Base-by-base conservation (phyloP, 2,329 filamentous ascomycete genomes). In the Aspergillus phoenicis region DNA sequence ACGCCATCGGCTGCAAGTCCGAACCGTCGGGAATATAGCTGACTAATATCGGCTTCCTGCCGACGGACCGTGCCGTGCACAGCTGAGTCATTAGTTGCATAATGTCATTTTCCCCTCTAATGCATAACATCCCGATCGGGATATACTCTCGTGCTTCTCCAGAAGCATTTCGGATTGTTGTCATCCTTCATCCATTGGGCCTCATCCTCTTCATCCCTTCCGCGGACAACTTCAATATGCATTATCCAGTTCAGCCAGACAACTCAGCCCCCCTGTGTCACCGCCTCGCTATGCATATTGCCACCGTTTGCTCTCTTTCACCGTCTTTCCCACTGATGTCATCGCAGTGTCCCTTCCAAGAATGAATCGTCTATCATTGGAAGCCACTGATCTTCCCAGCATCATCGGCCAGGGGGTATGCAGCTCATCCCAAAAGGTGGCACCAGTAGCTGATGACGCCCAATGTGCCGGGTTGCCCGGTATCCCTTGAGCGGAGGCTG, bases 401-500 rank as follows among this genome's bases (percentile, higher is more conserved):
- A 52, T 60, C 57, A 52, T 36, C 55, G 43, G 8, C 22, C 45
- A 49, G 20, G 43, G 53, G 41, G 28, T 10, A 51, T 48, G 30
- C 33, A 56, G 5, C 41, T 38, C 30, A 52, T 55, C 38, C 39
- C 54, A 45, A 60, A 62, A 60, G 62, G 54, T 39, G 48, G 51
- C 60, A 49, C 54, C 57, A 58, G 62, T 59, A 56, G 43, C 45
- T 38, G 36, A 26, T 20, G 39, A 38, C 60, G 62, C 62, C 60
- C 60, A 64, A 64, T 60, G 56, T 54, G 57, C 41, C 41, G 41
- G 13, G 41, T 20, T 45, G 62, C 48, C 48, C 56, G 57, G 52
- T 53, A 28, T 39, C 20, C 45, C 22, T 52, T n/a, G 54, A 13
- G 45, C 47, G 20, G 52, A 53, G 58, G 59, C 60, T 62, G 57